Conservation (phyloP, 2,329 filamentous ascomycete genomes). For the Claviceps sp. region DNA sequence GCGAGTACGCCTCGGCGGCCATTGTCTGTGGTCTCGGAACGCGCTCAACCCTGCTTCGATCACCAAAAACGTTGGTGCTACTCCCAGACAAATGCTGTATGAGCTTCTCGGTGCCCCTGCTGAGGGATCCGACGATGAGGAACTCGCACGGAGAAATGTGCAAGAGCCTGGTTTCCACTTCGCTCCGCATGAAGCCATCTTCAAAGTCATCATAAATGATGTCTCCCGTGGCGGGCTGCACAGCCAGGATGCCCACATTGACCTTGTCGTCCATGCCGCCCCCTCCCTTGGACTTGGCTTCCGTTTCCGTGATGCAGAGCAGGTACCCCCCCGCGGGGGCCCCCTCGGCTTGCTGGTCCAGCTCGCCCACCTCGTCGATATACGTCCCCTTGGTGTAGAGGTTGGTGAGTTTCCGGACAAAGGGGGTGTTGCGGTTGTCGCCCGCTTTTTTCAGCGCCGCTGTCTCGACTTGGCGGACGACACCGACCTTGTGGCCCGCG, state of each 20-base stretch:
- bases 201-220: constrained; percentile 94
- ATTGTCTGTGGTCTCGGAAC: constrained; percentile 65
- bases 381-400: constrained; percentile 98
- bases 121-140: constrained; percentile 79
- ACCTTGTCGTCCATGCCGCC: constrained; percentile 87
- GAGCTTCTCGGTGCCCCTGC: constrained; percentile 83
- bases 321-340: constrained; percentile 68
- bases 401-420: constrained; percentile 84
- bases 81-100: constrained; percentile 80
- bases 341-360: constrained; percentile 38
- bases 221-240: constrained; percentile 90
- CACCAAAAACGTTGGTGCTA: constrained; percentile 83
- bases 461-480: constrained; percentile 89
- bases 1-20: constrained; percentile 71
- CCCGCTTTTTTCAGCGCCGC: constrained; percentile 91
- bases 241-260: constrained; percentile 79
- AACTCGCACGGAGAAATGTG: constrained; percentile 96
- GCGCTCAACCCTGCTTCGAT: constrained; percentile 74
- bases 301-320: constrained; percentile 81
- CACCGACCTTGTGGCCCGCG: constrained; percentile 89
- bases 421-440: constrained; percentile 86
- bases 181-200: constrained; percentile 92
- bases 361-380: constrained; percentile 78
- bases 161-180: constrained; percentile 87
- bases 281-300: constrained; percentile 41